A percentile compares a stretch with the other conserved stretches of the same genome.
phyloP scores from a whole-genome alignment of 2,329 filamentous ascomycete genomes.

The Rhynchosporium agropyri region DNA sequence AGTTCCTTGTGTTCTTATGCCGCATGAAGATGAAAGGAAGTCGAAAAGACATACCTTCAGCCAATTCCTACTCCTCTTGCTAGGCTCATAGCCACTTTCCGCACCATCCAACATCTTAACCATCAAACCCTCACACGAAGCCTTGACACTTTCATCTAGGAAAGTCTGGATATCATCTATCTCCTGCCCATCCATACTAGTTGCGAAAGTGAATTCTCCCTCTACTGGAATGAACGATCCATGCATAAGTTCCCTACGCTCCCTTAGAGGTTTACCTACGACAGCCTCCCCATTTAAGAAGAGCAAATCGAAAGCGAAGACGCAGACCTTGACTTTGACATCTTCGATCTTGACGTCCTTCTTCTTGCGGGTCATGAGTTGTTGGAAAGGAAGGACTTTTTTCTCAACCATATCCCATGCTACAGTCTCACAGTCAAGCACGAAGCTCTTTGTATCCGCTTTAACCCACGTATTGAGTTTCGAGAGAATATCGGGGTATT shows the following conservation, averaged over 20 bases:
- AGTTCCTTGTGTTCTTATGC: slow-evolving; percentile 4
- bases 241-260: slow-evolving; percentile 76
- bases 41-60: slow-evolving; percentile 70
- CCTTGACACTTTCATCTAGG: slow-evolving; percentile 92
- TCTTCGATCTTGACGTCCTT: slow-evolving; percentile 97
- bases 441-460: slow-evolving; percentile 86
- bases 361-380: slow-evolving; percentile 95
- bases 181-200: slow-evolving; percentile 82
- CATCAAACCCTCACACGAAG: slow-evolving; percentile 96
- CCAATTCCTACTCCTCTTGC: slow-evolving; percentile 96
- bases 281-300: slow-evolving; percentile 91
- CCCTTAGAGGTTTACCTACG: slow-evolving; percentile 83
- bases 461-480: slow-evolving; percentile 92
- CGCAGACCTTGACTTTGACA: slow-evolving; percentile 94
- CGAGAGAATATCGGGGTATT: slow-evolving; percentile 92
- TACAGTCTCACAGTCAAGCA: slow-evolving; percentile 97
- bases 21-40: not conserved
- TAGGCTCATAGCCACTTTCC: slow-evolving; percentile 94
- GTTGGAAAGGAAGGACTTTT: slow-evolving; percentile 95
- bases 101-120: slow-evolving; percentile 97
- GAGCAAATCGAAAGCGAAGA: slow-evolving; percentile 93
- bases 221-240: slow-evolving; percentile 75
- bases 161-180: slow-evolving; percentile 92
- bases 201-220: slow-evolving; percentile 90
- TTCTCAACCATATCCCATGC: slow-evolving; percentile 95